Conservation (phyloP, 2,329 filamentous ascomycete species). For the Talaromyces sp. region DNA sequence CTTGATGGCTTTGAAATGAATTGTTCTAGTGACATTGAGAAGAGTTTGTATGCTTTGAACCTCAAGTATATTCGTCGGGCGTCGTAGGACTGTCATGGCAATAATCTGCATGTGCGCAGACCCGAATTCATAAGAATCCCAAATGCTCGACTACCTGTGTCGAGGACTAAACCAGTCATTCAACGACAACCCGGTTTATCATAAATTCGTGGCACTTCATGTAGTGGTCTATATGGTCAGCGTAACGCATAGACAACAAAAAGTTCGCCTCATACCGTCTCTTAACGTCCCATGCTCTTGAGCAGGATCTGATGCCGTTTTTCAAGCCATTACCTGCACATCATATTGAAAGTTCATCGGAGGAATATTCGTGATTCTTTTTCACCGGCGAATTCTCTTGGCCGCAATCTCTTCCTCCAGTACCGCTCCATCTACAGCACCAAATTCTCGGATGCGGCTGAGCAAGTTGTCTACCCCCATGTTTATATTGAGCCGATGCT, state of each 20-base stretch:
- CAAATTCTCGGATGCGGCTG: conserved; percentile 26
- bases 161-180: not conserved
- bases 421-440: conserved; percentile 16
- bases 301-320: not conserved
- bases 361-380: not conserved
- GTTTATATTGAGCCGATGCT: conserved; percentile 29
- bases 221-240: not conserved
- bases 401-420: conserved; percentile 14
- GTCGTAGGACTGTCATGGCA: not conserved
- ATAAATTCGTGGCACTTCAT: not conserved
- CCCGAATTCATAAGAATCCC: not conserved
- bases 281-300: not conserved
- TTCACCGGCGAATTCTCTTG: conserved; percentile 14
- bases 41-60: not conserved
- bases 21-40: not conserved
- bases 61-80: not conserved
- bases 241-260: not conserved
- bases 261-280: not conserved
- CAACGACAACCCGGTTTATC: not conserved
- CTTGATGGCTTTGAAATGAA: not conserved
- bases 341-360: not conserved
- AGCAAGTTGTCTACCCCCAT: conserved; percentile 29
- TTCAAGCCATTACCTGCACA: not conserved
- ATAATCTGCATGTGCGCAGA: not conserved
- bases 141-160: not conserved